A percentile compares a stretch with the other conserved stretches of the same genome.
These are phyloP conservation scores for Solanum aculeatissimum DNA, from an alignment of 305 asterid genomes.

Conservation along the genomic window DNA sequence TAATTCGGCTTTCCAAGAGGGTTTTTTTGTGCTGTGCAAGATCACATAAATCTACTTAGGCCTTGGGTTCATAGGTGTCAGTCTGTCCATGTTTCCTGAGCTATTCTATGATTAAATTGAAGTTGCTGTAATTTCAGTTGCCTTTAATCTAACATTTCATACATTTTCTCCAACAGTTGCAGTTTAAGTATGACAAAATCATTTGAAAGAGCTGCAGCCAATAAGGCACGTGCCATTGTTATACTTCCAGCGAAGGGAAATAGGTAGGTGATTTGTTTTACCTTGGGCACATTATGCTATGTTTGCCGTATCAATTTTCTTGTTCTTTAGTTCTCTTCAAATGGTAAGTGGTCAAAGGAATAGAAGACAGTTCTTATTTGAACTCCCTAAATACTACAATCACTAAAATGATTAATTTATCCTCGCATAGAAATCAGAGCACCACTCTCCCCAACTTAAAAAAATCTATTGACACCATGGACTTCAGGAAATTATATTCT, in stretches of 20 bases:
- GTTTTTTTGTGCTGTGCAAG: not conserved
- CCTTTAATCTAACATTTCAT: slow-evolving; percentile 8
- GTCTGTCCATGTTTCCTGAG: not conserved
- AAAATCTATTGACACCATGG: not conserved
- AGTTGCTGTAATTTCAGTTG: not conserved
- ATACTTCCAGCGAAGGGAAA: slow-evolving; percentile 85
- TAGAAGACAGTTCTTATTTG: not conserved
- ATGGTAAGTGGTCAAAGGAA: not conserved
- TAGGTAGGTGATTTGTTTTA: slow-evolving; percentile 29
- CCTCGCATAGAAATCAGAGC: not conserved
- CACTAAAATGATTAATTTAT: not conserved
- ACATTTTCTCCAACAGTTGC: slow-evolving; percentile 51
- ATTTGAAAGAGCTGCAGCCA: slow-evolving; percentile 95
- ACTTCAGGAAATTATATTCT: not conserved
- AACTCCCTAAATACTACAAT: not conserved
- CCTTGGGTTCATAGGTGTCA: not conserved
- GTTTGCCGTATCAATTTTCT: not conserved
- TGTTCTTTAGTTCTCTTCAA: not conserved
- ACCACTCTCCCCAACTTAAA: not conserved
- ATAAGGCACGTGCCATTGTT: slow-evolving; percentile 88
- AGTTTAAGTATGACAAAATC: slow-evolving; percentile 87
- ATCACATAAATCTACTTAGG: not conserved
- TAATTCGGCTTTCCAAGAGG: not conserved
- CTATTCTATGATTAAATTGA: not conserved
- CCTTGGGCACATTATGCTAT: not conserved